These are phyloP conservation scores for Cyphellophora attinorum DNA, from an alignment of 2,329 filamentous ascomycete species.

Conservation along the genomic window DNA sequence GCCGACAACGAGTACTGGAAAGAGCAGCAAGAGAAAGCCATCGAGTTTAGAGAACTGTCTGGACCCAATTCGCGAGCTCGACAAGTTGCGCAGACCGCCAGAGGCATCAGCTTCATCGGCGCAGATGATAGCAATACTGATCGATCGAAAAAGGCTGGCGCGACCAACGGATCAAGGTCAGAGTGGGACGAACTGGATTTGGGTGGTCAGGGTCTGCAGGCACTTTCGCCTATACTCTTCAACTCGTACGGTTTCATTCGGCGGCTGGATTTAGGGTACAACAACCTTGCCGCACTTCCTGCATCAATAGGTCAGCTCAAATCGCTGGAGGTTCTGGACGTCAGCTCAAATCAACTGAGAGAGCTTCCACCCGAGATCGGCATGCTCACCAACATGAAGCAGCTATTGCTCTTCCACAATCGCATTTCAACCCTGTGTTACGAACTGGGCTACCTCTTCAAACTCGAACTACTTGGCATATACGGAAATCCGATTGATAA, in stretches of 20 bases:
- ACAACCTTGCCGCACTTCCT: constrained; percentile 75
- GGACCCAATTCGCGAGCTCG: constrained; percentile 60
- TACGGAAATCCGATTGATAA: constrained; percentile 81
- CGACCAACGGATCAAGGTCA: constrained; percentile 43
- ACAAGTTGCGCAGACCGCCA: constrained; percentile 36
- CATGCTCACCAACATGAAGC: constrained; percentile 89
- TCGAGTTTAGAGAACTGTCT: constrained; percentile 61
- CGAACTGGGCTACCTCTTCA: constrained; percentile 81
- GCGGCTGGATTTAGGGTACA: constrained; percentile 87
- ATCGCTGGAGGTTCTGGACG: constrained; percentile 71
- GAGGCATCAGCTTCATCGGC: constrained; percentile 34
- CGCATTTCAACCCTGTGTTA: constrained; percentile 65
- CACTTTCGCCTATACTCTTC: constrained; percentile 71
- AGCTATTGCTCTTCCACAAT: constrained; percentile 84
- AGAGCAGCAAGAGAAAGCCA: constrained; percentile 72
- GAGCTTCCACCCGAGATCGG: constrained; percentile 83
- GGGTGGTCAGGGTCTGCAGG: constrained; percentile 87
- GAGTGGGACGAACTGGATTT: constrained; percentile 92
- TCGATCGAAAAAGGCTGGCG: constrained; percentile 52
- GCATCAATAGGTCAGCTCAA: constrained; percentile 72
- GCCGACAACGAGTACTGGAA: constrained; percentile 69
- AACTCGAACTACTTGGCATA: constrained; percentile 80
- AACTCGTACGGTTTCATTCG: constrained; percentile 69
- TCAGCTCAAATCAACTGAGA: constrained; percentile 77
- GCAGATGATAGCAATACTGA: constrained; percentile 41